Evolutionary conservation across 2,329 filamentous ascomycete genomes (phyloP), one percentile per base, ranked within the genome.

Genomic region (Arthrobotrys entomopaga): DNA sequence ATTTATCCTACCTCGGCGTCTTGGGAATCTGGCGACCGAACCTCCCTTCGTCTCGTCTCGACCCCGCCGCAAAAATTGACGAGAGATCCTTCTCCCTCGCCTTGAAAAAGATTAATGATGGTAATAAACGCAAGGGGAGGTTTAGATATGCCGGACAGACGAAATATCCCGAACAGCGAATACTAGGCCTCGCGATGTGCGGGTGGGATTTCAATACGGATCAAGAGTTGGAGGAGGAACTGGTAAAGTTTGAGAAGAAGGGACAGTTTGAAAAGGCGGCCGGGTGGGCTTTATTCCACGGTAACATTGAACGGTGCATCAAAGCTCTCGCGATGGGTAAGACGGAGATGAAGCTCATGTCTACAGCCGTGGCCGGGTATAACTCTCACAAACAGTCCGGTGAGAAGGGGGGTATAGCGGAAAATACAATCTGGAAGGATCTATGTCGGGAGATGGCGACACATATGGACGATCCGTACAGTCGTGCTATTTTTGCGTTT

Each of bases 1-100:
- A 95, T 78, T 82, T 94, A 19, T 90, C 89, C 78, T 95, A 91
- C 78, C 83, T 94, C 70, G 92, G 92, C 1, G 88, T 93, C 5
- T 84, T 87, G 63, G 86, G 86, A 1, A 87, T 95, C 65, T 94
- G 91, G 91, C 86, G 71, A 15, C 65, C 71, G 1, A 70, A 20
- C 24, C 58, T 75, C 11, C 58, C 71, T 6, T 13, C 26, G 4
- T 75, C 71, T 3, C 71, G 79, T 78, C 42, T 74, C 43, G 50
- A 78, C 77, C 52, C 77, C 63, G 19, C 63, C 75, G 50, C 67
- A 75, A 22, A 76, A 76, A 20, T 78, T 73, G 34, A 76, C 80
- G 42, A 79, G 78, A 46, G 54, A 19, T 50, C 64, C 0, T 76
- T 75, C 66, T 69, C 70, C 13, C 81, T 83, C 29, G 83, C 83